Base-by-base conservation (phyloP, 2,329 filamentous ascomycete genomes). In the Colletotrichum godetiae region DNA sequence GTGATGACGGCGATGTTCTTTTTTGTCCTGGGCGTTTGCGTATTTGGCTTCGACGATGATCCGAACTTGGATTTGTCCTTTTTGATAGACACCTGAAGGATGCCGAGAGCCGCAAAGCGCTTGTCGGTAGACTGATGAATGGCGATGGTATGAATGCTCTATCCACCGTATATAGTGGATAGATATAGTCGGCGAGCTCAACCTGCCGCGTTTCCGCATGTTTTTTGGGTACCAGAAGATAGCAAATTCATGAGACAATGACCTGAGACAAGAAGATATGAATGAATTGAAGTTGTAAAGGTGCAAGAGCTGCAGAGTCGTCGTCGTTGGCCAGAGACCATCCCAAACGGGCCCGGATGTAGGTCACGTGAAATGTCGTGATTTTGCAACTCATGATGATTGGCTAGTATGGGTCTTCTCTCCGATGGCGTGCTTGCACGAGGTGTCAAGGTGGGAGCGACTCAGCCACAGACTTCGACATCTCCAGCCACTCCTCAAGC, bases 281-380 rank as follows among this genome's bases (percentile, higher is more conserved):
- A 67, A 67, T 46, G 42, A 61, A 64, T 29, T 29, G 73, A 74
- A 27, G 69, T 76, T 75, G 69, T 52, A 58, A 59, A 46, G 56
- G 46, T 52, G 57, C 24, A 66, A 76, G 70, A 68, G 66, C 74
- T 65, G 55, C 72, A 58, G 42, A 55, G 64, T 58, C 56, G 55
- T 75, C 56, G 53, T 73, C 62, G 68, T 66, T 65, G 66, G 66
- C 62, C 59, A 67, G 49, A 55, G 22, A 69, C 73, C 72, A 62
- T n/a, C 62, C 69, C 58, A 58, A 46, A 65, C 66, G 72, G 56
- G 62, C 56, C 58, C 35, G 3, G 15, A 52, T 22, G 4, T 1
- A 13, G 59, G 66, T 76, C 74, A 76, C 74, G 74, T 76, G 74
- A 75, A 53, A 76, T 76, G 74, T 73, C 73, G 74, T 72, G 73